These are phyloP conservation scores for Hanseniaspora mollemarum DNA, from an alignment of 805 yeast species.

Conservation along the genomic window DNA sequence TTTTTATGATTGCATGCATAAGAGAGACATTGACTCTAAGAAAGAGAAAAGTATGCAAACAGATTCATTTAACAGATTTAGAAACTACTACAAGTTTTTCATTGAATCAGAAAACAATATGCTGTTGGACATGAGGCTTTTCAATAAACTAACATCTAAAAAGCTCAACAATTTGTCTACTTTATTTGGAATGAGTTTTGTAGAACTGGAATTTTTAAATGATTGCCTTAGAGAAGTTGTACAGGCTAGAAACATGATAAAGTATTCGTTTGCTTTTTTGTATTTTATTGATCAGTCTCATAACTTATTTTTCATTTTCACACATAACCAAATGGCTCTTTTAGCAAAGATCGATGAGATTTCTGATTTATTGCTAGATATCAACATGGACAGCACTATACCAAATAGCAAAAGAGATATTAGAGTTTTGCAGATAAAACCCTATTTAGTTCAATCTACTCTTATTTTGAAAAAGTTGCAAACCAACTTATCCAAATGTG, in stretches of 20 bases:
- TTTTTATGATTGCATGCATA: conserved; percentile 59
- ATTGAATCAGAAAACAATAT: conserved; percentile 67
- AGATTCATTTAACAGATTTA: conserved; percentile 46
- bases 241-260: conserved; percentile 60
- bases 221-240: conserved; percentile 57
- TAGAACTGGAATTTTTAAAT: conserved; percentile 71
- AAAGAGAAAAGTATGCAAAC: conserved; percentile 25
- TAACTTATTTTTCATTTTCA: conserved; percentile 51
- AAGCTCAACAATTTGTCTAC: conserved; percentile 58
- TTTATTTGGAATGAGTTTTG: conserved; percentile 60
- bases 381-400: conserved; percentile 31
- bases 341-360: conserved; percentile 58
- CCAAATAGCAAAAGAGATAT: conserved; percentile 26
- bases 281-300: conserved; percentile 46
- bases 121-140: conserved; percentile 54
- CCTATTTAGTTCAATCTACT: conserved; percentile 3
- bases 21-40: conserved; percentile 29
- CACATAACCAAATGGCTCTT: conserved; percentile 55
- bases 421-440: conserved; percentile 5
- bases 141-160: conserved; percentile 45
- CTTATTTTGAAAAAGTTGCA: conserved; percentile 3
- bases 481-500: conserved; percentile 1
- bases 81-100: conserved; percentile 65
- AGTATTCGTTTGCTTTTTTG: conserved; percentile 84
- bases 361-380: conserved; percentile 44